Conservation (phyloP, 2,329 filamentous ascomycete genomes). For the Dothideomycetes sp. region DNA sequence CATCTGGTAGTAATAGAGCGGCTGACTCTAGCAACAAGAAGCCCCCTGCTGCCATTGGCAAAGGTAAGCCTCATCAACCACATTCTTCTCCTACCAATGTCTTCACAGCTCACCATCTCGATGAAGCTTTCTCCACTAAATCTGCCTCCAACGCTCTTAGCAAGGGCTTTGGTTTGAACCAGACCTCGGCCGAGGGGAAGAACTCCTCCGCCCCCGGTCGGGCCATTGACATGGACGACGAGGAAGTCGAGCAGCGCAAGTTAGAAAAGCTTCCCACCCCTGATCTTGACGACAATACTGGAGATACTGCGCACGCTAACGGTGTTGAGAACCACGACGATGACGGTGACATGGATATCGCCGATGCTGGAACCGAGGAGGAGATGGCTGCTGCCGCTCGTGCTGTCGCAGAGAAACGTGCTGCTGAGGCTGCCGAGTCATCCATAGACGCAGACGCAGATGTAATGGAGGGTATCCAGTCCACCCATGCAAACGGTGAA, state of each 20-base stretch:
- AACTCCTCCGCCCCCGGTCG: slow-evolving; percentile 49
- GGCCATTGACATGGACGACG: slow-evolving; percentile 76
- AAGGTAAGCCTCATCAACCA: not conserved
- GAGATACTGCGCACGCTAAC: slow-evolving; percentile 41
- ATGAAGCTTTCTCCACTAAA: not conserved
- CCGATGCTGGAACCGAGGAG: slow-evolving; percentile 74
- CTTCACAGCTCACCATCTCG: not conserved
- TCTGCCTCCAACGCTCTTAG: slow-evolving; percentile 4
- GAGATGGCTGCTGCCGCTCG: slow-evolving; percentile 77
- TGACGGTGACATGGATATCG: slow-evolving; percentile 59
- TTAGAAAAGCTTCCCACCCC: slow-evolving; percentile 79
- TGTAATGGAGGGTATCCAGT: slow-evolving; percentile 20
- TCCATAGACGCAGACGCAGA: slow-evolving; percentile 20
- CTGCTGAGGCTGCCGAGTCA: slow-evolving; percentile 36
- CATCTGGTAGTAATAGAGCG: slow-evolving; percentile 19
- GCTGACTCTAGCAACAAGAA: slow-evolving; percentile 10
- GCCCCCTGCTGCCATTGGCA: not conserved
- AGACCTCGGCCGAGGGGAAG: slow-evolving; percentile 46
- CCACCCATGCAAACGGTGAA: slow-evolving; percentile 18
- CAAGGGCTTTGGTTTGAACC: slow-evolving; percentile 66
- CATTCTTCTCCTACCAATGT: too few species aligned
- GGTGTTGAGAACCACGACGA: slow-evolving; percentile 32
- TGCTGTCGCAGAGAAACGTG: slow-evolving; percentile 69
- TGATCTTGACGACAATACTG: slow-evolving; percentile 43
- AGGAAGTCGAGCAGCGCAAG: slow-evolving; percentile 77